phyloP scores from a whole-genome alignment of 2,329 filamentous ascomycete species.

The Penicillium vulpinum region DNA sequence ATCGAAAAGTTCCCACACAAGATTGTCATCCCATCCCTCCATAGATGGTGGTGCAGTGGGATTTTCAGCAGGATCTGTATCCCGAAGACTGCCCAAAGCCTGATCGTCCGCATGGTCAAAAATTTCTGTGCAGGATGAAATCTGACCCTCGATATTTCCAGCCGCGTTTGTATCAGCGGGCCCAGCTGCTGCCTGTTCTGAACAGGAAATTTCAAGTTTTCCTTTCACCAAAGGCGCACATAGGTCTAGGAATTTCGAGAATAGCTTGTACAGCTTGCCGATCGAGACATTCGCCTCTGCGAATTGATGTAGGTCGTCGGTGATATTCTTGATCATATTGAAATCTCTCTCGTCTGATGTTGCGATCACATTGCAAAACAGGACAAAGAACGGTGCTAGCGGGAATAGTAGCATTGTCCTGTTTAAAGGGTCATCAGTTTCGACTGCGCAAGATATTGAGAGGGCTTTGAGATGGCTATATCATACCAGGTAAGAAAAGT shows the following conservation, averaged over 20 bases:
- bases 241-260: constrained; percentile 24
- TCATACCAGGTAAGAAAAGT: constrained; percentile 25
- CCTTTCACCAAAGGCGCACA: constrained; percentile 21
- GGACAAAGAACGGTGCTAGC: constrained; percentile 22
- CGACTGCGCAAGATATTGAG: not conserved
- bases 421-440: not conserved
- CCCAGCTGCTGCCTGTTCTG: not conserved
- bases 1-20: constrained; percentile 28
- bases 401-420: constrained; percentile 28
- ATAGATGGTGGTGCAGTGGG: constrained; percentile 8
- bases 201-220: not conserved
- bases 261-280: constrained; percentile 22
- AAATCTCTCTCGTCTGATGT: constrained; percentile 24
- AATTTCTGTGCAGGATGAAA: not conserved
- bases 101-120: constrained; percentile 4
- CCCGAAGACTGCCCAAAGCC: constrained; percentile 1
- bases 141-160: not conserved
- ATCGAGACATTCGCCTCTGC: constrained; percentile 23
- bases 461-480: not conserved
- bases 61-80: not conserved
- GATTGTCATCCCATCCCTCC: constrained; percentile 25
- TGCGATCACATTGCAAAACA: constrained; percentile 27
- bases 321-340: constrained; percentile 26
- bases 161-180: not conserved
- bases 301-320: constrained; percentile 23